Evolutionary conservation across 192 early-diverging fungal species (phyloP), one percentile per base, ranked within the genome.

Genomic region (Coemansia reversa): DNA sequence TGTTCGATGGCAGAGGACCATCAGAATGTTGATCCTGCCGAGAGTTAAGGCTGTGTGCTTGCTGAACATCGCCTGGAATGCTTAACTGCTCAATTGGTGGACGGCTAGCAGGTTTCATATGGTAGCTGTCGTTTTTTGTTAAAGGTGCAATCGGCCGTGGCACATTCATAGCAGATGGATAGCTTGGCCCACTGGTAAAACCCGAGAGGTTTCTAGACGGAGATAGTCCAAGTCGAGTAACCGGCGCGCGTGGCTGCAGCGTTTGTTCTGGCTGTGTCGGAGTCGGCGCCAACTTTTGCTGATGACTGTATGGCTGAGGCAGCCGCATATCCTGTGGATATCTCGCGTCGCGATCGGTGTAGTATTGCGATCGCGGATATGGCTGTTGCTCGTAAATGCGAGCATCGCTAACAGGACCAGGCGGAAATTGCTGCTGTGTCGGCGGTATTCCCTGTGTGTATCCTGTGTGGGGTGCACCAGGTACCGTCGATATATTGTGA

Each of bases 251-350:
- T 3, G 54, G 54, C 54, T n/a, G 54, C 27, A 32, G 54, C 12
- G 51, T 45, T 23, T 45, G 39, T 4, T 45, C 39, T 45, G 39
- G 14, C 39, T 45, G 39, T 16, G 39, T 12, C 39, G 0, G 39
- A 11, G 39, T 12, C 39, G 39, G 39, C 39, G 39, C 12, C 39
- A 45, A 16, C 14, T 16, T 45, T 14, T 45, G 58, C 25, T 25
- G 62, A 18, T n/a, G 14, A 9, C 29, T 19, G 28, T 30, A 22
- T 6, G 50, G 24, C 22, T 20, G 49, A 11, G n/a, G 32, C 23
- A 25, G 49, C 8, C 19, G 22, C 51, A 54, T 63, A 23, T 63
- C 51, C 62, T 54, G 50, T 27, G 62, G 30, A 39, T 63, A 35
- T 28, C 32, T 28, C 12, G 56, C 56, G 29, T 23, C 56, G 6